Evolutionary conservation across 441 rosid genomes (phyloP).

Genomic region (Macaranga tanarius): DNA sequence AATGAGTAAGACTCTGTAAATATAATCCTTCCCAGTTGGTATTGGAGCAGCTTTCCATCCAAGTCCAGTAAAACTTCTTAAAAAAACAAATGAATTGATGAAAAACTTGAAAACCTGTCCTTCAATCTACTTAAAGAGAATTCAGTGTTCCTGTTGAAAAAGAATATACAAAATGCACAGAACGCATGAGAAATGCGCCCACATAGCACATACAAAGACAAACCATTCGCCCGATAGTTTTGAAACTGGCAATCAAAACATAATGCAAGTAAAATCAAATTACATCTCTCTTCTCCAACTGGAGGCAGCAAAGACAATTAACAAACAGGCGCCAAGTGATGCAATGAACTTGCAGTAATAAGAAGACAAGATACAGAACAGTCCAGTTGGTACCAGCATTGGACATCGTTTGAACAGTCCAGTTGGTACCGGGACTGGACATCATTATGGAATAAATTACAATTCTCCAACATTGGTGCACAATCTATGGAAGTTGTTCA

Average conservation of each 20-base stretch:
- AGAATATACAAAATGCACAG: slow-evolving; percentile 3
- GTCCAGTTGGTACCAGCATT: slow-evolving; percentile 21
- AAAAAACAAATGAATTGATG: not conserved
- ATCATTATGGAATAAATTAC: slow-evolving; percentile 27
- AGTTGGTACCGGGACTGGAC: slow-evolving; percentile 20
- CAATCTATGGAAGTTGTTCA: slow-evolving; percentile 23
- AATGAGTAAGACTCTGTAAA: no score
- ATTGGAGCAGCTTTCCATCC: not conserved
- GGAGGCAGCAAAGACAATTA: slow-evolving; percentile 4
- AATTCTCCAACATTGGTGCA: slow-evolving; percentile 27
- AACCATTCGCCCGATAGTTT: slow-evolving; percentile 23
- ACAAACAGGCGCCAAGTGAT: slow-evolving; percentile 29
- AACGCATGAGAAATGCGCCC: slow-evolving; percentile 1
- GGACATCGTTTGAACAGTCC: slow-evolving; percentile 28
- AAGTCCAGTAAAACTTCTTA: not conserved
- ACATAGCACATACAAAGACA: not conserved
- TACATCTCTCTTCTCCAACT: slow-evolving; percentile 20
- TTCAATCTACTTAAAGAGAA: not conserved
- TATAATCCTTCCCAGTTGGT: not conserved
- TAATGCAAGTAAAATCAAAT: slow-evolving; percentile 7
- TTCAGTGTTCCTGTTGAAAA: not conserved
- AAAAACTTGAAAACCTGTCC: not conserved
- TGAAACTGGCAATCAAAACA: slow-evolving; percentile 27
- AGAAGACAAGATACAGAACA: slow-evolving; percentile 20
- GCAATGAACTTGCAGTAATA: slow-evolving; percentile 18